Percentiles rank a stretch among this genome's conserved stretches.
These are phyloP conservation scores for Porcisia deanei DNA, from an alignment of 208 protist species.

Conservation along the genomic window DNA sequence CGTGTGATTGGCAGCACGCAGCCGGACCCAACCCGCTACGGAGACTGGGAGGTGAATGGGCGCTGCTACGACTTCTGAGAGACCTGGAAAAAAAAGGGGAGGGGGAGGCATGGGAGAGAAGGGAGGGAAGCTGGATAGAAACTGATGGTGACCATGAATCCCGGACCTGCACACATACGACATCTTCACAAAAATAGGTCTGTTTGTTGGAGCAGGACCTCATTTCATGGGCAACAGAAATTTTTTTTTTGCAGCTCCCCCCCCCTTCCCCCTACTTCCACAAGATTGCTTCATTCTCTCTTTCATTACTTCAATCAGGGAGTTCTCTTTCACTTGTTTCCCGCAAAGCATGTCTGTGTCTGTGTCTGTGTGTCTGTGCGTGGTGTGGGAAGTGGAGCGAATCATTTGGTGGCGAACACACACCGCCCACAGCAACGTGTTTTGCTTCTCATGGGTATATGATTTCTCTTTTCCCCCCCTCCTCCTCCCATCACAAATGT, in stretches of 20 bases:
- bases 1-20: conserved; percentile 84
- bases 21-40: conserved; percentile 83
- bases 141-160: not conserved
- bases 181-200: too few relatives aligned
- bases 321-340: too few relatives aligned
- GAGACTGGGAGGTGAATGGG: conserved; percentile 90
- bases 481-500: too few relatives aligned
- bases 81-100: not conserved
- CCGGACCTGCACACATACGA: not conserved
- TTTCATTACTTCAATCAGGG: too few relatives aligned
- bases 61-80: conserved; percentile 87
- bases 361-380: not conserved
- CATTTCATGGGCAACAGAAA: too few relatives aligned
- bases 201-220: too few relatives aligned
- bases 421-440: not conserved
- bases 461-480: too few relatives aligned
- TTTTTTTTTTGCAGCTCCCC: too few relatives aligned
- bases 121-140: not conserved
- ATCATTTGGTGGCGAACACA: not conserved
- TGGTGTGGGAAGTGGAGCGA: not conserved
- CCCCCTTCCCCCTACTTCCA: too few relatives aligned
- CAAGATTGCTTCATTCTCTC: too few relatives aligned
- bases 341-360: too few relatives aligned
- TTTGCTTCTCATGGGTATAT: too few relatives aligned
- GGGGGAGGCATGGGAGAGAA: not conserved